Evolutionary conservation across 179 eudicot species (phyloP).

Genomic region (Beta macrorhiza): DNA sequence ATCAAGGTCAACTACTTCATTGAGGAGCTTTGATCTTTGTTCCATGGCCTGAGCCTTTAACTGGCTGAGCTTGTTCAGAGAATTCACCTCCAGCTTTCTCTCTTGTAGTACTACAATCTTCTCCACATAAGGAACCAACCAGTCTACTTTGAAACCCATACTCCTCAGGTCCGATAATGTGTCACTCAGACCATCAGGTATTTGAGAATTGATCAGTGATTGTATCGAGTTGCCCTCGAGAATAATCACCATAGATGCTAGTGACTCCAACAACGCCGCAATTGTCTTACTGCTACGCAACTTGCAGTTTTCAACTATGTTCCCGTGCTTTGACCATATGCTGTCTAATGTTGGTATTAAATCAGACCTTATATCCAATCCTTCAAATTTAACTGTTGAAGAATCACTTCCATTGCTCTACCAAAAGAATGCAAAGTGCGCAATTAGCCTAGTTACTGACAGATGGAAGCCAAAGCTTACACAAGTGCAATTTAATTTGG

Average conservation of each 20-base stretch:
- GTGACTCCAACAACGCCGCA: constrained; percentile 8
- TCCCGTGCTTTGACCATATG: too few species aligned
- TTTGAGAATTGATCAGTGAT: too few species aligned
- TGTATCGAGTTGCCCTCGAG: too few species aligned
- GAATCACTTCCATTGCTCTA: background rate
- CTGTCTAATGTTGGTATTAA: background rate
- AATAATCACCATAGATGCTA: too few species aligned
- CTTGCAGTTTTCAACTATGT: background rate
- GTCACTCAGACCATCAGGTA: too few species aligned
- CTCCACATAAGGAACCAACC: background rate
- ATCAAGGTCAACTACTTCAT: background rate
- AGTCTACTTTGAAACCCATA: too few species aligned
- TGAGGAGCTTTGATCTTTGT: background rate
- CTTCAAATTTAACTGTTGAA: constrained; percentile 14
- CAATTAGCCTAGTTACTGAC: too few species aligned
- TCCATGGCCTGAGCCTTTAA: background rate
- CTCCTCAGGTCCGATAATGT: too few species aligned
- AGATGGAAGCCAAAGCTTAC: too few species aligned
- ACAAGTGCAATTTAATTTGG: too few species aligned
- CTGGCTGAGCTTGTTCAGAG: background rate
- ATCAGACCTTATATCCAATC: constrained; percentile 9
- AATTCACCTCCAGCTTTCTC: background rate
- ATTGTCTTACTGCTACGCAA: background rate
- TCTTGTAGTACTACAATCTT: background rate
- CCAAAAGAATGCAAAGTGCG: too few species aligned